Evolutionary conservation across 176 grass and related monocot genomes (phyloP).

Genomic region (Oryza rufipogon): DNA sequence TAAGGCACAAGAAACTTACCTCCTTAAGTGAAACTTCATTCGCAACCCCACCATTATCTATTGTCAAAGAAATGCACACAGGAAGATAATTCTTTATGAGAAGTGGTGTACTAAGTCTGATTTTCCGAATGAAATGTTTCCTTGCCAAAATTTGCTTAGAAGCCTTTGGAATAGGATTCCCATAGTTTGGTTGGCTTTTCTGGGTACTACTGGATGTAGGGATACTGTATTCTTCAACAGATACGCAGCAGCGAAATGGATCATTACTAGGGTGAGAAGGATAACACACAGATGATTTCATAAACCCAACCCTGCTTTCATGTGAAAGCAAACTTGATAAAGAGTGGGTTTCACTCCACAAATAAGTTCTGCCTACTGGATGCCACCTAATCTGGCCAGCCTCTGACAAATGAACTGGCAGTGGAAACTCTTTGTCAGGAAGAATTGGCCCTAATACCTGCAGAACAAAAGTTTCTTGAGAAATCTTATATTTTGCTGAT

Average conservation of each 20-base stretch:
- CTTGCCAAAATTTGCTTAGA: conserved; percentile 55
- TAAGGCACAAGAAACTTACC: conserved; percentile 46
- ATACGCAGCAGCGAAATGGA: conserved; percentile 95
- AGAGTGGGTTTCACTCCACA: conserved; percentile 87
- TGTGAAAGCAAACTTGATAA: conserved; percentile 87
- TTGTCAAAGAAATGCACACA: conserved; percentile 67
- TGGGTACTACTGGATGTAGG: conserved; percentile 48
- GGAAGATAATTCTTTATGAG: conserved; percentile 95
- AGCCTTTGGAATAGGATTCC: conserved; percentile 37
- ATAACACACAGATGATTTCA: conserved; percentile 98
- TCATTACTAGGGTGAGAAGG: conserved; percentile 88
- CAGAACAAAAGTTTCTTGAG: conserved; percentile 45
- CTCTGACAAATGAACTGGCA: conserved; percentile 95
- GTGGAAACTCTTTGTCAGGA: conserved; percentile 81
- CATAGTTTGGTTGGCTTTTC: conserved; percentile 43
- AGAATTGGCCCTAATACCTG: conserved; percentile 87
- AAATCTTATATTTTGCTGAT: conserved; percentile 35
- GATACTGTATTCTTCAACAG: conserved; percentile 80
- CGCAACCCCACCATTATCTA: conserved; percentile 78
- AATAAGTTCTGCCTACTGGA: conserved; percentile 79
- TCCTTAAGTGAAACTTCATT: conserved; percentile 74
- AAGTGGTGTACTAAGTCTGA: conserved; percentile 80
- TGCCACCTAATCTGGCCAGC: conserved; percentile 93
- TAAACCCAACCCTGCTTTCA: conserved; percentile 82
- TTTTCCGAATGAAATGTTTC: conserved; percentile 75